Evolutionary conservation across 371 early-diverging fungal species (phyloP).

Genomic region (Dichotomocladium elegans): DNA sequence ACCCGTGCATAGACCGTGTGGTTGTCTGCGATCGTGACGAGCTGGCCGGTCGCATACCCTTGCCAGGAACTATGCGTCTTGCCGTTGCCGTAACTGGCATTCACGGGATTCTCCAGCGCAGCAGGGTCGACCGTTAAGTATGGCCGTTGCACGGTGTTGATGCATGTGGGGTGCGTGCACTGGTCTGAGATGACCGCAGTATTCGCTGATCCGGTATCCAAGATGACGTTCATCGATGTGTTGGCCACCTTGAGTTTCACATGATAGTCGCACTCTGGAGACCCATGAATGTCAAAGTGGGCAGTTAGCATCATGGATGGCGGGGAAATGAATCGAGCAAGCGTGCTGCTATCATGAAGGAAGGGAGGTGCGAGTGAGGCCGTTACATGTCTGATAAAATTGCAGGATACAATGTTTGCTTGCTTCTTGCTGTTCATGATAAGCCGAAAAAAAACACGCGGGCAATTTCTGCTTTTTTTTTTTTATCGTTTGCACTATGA

Average conservation of each 20-base stretch:
- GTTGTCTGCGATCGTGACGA: neutral
- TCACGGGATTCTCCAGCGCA: neutral
- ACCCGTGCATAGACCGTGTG: slow-evolving; percentile 5
- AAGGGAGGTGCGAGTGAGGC: no score
- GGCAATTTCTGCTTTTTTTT: neutral
- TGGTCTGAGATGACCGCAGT: slow-evolving; percentile 15
- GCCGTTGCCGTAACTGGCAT: slow-evolving; percentile 13
- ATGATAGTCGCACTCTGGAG: slow-evolving; percentile 10
- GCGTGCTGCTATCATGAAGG: no score
- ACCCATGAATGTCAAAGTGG: slow-evolving; percentile 15
- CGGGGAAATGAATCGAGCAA: no score
- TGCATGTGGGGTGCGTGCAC: slow-evolving; percentile 5
- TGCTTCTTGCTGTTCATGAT: neutral
- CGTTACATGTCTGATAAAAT: no score
- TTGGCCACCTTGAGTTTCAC: slow-evolving; percentile 7
- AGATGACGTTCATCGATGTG: slow-evolving; percentile 7
- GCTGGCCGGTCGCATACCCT: slow-evolving; percentile 13
- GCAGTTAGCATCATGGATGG: slow-evolving; percentile 3
- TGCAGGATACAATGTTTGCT: slow-evolving; percentile 2
- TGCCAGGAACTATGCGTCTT: slow-evolving; percentile 10
- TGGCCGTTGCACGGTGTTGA: slow-evolving; percentile 1
- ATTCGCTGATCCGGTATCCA: slow-evolving; percentile 17
- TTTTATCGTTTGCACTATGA: neutral
- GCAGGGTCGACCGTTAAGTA: slow-evolving; percentile 1
- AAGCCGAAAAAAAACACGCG: slow-evolving; percentile 5